Evolutionary conservation across 2,329 filamentous ascomycete species (phyloP).

Genomic region (Claviceps fusiformis): DNA sequence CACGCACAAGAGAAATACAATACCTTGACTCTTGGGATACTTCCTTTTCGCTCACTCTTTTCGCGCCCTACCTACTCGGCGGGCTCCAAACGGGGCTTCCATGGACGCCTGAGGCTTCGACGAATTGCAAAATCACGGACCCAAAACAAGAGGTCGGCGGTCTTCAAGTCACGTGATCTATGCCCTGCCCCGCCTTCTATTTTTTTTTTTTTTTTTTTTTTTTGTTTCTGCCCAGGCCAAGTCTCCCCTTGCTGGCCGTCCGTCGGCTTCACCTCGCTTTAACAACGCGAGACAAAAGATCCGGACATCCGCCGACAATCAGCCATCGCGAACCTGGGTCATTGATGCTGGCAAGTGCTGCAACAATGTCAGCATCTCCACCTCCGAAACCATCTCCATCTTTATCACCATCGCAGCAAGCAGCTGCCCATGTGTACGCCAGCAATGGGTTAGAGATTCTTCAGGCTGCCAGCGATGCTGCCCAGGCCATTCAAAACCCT

Average conservation of each 20-base stretch:
- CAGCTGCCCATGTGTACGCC: conserved; percentile 27
- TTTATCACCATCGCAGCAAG: conserved; percentile 10
- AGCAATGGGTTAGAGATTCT: conserved; percentile 33
- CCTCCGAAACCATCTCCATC: conserved; percentile 11
- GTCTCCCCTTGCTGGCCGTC: conserved; percentile 3
- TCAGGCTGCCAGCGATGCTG: conserved; percentile 31
- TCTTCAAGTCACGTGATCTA: neutral
- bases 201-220: neutral
- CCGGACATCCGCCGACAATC: conserved; percentile 31
- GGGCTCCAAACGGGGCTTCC: too few relatives aligned
- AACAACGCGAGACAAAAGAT: conserved; percentile 17
- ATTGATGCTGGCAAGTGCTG: neutral
- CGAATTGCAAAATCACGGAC: too few relatives aligned
- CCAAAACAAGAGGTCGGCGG: too few relatives aligned
- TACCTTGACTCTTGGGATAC: too few relatives aligned
- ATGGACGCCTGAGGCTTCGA: too few relatives aligned
- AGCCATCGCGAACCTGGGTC: conserved; percentile 20
- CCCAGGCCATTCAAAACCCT: conserved; percentile 24
- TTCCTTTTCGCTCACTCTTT: too few relatives aligned
- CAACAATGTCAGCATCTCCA: conserved; percentile 15
- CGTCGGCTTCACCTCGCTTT: conserved; percentile 27
- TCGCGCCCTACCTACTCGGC: too few relatives aligned
- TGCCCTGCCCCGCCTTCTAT: neutral
- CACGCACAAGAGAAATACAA: too few relatives aligned
- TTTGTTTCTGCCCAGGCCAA: neutral